Conservation (phyloP, 176 grass and related monocot species). For the Thinopyrum elongatum region DNA sequence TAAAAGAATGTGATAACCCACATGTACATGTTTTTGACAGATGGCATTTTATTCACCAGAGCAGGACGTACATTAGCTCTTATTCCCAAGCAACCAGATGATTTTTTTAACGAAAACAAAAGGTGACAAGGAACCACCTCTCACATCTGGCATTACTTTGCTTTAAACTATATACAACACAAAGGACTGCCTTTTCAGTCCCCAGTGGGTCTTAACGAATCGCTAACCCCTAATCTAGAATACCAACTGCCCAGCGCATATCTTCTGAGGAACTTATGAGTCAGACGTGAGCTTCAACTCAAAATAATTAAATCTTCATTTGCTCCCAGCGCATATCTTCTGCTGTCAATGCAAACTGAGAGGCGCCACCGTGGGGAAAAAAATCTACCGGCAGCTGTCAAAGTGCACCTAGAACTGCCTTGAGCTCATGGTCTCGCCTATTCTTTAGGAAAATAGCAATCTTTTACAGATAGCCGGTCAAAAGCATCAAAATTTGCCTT, state of each 20-base stretch:
- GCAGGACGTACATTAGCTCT: neutral
- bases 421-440: conserved; percentile 20
- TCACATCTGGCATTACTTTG: conserved; percentile 26
- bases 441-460: conserved; percentile 77
- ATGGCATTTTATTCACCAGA: conserved; percentile 20
- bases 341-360: conserved; percentile 8
- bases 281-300: conserved; percentile 4
- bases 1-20: neutral
- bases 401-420: conserved; percentile 1
- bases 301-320: conserved; percentile 14
- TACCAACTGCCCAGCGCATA: neutral
- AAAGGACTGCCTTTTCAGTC: conserved; percentile 35
- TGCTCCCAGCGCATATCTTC: neutral
- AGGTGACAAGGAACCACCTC: neutral
- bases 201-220: conserved; percentile 23
- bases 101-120: conserved; percentile 11
- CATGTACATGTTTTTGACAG: neutral
- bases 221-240: conserved; percentile 21
- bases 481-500: conserved; percentile 98
- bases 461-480: conserved; percentile 72
- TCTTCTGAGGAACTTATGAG: conserved; percentile 16
- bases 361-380: conserved; percentile 33
- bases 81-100: conserved; percentile 9
- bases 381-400: conserved; percentile 31
- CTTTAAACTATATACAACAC: conserved; percentile 42